phyloP scores from a whole-genome alignment of 1,284 basidiomycete genomes.

The Leccinum griseonigrum region DNA sequence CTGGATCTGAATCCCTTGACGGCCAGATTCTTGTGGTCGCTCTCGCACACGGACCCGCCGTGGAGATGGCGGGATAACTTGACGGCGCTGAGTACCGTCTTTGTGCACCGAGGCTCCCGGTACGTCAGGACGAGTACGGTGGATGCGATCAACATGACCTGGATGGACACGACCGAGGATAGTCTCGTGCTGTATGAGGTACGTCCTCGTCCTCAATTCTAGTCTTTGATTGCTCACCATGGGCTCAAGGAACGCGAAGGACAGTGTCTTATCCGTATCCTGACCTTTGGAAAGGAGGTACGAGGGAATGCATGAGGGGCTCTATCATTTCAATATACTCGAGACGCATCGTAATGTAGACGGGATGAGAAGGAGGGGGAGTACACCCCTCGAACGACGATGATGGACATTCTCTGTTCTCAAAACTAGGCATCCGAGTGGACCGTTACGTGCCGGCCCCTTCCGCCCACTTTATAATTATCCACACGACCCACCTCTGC shows the following conservation, averaged over 20 bases:
- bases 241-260: constrained; percentile 31
- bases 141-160: constrained; percentile 28
- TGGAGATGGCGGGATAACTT: constrained; percentile 32
- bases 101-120: constrained; percentile 20
- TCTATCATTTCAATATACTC: not conserved
- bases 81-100: constrained; percentile 30
- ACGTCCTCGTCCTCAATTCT: constrained; percentile 7
- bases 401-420: not conserved
- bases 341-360: constrained; percentile 1
- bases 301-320: constrained; percentile 13
- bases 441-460: not conserved
- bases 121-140: constrained; percentile 35
- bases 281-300: constrained; percentile 33
- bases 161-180: constrained; percentile 36
- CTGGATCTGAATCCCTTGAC: constrained; percentile 32
- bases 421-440: not conserved
- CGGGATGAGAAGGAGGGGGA: not conserved
- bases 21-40: constrained; percentile 27
- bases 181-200: constrained; percentile 33
- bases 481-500: constrained; percentile 69
- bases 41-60: constrained; percentile 26
- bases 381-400: not conserved
- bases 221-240: constrained; percentile 6
- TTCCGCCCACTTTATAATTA: constrained; percentile 52
- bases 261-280: constrained; percentile 32